Evolutionary conservation across 139 green algal genomes (phyloP).

Genomic region (Picochlorum sp.): DNA sequence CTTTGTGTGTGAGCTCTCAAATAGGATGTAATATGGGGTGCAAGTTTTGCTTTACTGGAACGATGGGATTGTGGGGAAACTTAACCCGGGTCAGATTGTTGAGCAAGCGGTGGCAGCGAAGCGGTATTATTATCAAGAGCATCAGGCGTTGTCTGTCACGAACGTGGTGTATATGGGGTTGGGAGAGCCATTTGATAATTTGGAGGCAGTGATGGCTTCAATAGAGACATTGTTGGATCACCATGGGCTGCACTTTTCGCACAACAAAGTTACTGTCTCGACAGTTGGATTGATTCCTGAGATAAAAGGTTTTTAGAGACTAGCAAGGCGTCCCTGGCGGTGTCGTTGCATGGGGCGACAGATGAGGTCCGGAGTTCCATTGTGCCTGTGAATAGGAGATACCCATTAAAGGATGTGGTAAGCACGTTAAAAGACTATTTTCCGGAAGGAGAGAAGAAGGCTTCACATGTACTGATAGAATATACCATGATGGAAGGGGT

Average conservation of each 20-base stretch:
- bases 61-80: slow-evolving; percentile 63
- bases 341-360: slow-evolving; percentile 86
- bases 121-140: slow-evolving; percentile 4
- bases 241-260: slow-evolving; percentile 58
- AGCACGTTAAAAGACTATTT: slow-evolving; percentile 42
- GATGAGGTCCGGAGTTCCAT: slow-evolving; percentile 79
- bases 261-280: slow-evolving; percentile 51
- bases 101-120: slow-evolving; percentile 64
- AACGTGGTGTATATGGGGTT: slow-evolving; percentile 88
- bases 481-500: slow-evolving; percentile 82
- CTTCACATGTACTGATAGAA: slow-evolving; percentile 71
- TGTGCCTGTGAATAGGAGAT: slow-evolving; percentile 79
- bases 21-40: slow-evolving; percentile 75
- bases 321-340: slow-evolving; percentile 56
- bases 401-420: slow-evolving; percentile 47
- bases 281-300: slow-evolving; percentile 68
- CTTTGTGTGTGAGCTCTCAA: slow-evolving; percentile 64
- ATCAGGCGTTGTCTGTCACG: slow-evolving; percentile 27
- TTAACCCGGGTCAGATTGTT: slow-evolving; percentile 69
- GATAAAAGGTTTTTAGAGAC: slow-evolving; percentile 51
- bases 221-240: slow-evolving; percentile 60
- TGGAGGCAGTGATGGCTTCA: slow-evolving; percentile 49
- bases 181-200: slow-evolving; percentile 80
- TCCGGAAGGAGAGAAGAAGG: slow-evolving; percentile 21
- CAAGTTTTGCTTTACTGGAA: slow-evolving; percentile 75